Conservation (phyloP, 805 yeast species). For the Limtongia smithiae region DNA sequence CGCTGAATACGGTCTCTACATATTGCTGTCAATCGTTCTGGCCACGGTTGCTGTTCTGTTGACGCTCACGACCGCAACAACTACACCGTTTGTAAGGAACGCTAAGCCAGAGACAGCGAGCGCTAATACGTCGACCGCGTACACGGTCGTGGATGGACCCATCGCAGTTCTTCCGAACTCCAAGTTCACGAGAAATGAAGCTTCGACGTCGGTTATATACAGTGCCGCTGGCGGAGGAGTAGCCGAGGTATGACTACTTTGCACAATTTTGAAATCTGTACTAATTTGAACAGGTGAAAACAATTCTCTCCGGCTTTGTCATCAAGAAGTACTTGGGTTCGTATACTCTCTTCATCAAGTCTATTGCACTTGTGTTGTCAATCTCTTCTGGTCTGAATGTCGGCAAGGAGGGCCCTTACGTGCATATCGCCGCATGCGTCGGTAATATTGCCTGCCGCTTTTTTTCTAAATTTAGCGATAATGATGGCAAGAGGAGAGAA, state of each 20-base stretch:
- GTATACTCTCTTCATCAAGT: slow-evolving; percentile 49
- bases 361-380: slow-evolving; percentile 48
- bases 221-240: slow-evolving; percentile 60
- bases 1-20: slow-evolving; percentile 39
- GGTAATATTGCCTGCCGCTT: slow-evolving; percentile 52
- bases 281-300: slow-evolving; percentile 45
- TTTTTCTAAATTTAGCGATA: slow-evolving; percentile 45
- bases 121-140: neutral
- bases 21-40: slow-evolving; percentile 13
- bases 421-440: slow-evolving; percentile 56
- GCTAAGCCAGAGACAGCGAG: neutral
- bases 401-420: slow-evolving; percentile 63
- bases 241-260: slow-evolving; percentile 44
- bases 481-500: slow-evolving; percentile 51
- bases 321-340: slow-evolving; percentile 52
- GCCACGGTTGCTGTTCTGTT: slow-evolving; percentile 40
- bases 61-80: slow-evolving; percentile 45
- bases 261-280: too few species aligned
- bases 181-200: neutral
- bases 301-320: slow-evolving; percentile 56
- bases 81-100: slow-evolving; percentile 37
- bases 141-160: slow-evolving; percentile 1
- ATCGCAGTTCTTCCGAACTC: too few species aligned
- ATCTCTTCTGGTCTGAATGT: slow-evolving; percentile 56
- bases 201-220: slow-evolving; percentile 40